phyloP scores from a whole-genome alignment of 73 alveolate genomes.

The Paramecium biaurelia region DNA sequence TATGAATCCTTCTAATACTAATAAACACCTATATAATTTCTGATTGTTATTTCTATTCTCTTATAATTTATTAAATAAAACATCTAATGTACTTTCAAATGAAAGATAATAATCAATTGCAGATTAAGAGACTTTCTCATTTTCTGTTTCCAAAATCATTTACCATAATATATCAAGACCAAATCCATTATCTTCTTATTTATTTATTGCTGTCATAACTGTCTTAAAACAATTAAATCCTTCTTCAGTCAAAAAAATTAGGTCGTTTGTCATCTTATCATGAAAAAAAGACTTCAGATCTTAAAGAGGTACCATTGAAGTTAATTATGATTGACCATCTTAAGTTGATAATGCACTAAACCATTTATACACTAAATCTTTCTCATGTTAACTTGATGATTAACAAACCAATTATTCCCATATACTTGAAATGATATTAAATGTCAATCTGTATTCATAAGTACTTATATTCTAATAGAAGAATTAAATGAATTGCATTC shows the following conservation, averaged over 20 bases:
- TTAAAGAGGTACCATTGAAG: conserved; percentile 54
- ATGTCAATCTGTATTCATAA: conserved; percentile 55
- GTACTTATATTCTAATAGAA: conserved; percentile 41
- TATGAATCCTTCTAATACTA: conserved; percentile 67
- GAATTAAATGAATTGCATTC: conserved; percentile 49
- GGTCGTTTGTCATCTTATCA: conserved; percentile 66
- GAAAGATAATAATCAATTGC: neutral
- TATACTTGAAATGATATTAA: conserved; percentile 44
- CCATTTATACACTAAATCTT: conserved; percentile 67
- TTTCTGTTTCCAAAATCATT: conserved; percentile 63
- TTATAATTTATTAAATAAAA: conserved; percentile 34
- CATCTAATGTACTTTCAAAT: conserved; percentile 27
- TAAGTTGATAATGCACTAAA: conserved; percentile 58
- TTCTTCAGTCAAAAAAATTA: conserved; percentile 66
- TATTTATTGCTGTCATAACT: conserved; percentile 72
- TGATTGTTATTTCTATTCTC: conserved; percentile 53
- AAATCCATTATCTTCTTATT: conserved; percentile 50
- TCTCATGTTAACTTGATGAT: neutral
- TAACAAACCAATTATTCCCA: conserved; percentile 57
- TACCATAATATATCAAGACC: conserved; percentile 66
- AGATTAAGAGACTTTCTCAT: neutral
- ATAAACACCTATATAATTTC: conserved; percentile 58
- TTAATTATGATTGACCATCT: conserved; percentile 53
- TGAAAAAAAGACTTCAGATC: conserved; percentile 68
- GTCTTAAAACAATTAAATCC: conserved; percentile 81